phyloP scores from a whole-genome alignment of 2,329 filamentous ascomycete species.

The Nothophaeocryptopus gaeumannii region DNA sequence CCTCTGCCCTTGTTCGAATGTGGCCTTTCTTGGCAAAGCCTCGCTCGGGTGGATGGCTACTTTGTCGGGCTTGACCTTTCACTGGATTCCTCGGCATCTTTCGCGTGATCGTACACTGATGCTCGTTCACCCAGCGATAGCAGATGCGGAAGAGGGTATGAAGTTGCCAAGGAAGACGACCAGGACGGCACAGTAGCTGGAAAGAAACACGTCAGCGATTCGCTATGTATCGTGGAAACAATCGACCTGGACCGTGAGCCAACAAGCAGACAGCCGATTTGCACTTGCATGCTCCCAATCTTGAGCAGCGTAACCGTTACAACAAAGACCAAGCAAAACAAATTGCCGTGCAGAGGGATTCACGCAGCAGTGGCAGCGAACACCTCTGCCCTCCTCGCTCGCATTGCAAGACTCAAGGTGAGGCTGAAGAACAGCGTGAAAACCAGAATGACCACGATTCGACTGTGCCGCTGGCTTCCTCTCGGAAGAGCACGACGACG shows the following conservation, averaged over 20 bases:
- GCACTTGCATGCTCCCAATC: no score
- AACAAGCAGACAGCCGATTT: no score
- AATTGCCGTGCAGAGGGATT: neutral
- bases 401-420: constrained; percentile 22
- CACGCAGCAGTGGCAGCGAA: constrained; percentile 30
- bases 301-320: no score
- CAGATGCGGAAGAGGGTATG: neutral
- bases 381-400: constrained; percentile 24
- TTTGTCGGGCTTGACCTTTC: no score
- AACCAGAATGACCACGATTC: constrained; percentile 22
- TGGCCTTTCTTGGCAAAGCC: no score
- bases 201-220: neutral
- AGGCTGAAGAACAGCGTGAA: constrained; percentile 24
- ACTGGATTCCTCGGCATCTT: no score
- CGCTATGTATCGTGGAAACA: no score
- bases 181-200: constrained; percentile 11
- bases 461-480: constrained; percentile 11
- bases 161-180: constrained; percentile 13
- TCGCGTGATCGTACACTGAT: no score
- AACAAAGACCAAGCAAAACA: neutral
- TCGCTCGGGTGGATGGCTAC: no score
- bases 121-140: no score
- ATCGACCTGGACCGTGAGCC: no score
- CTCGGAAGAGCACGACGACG: constrained; percentile 21
- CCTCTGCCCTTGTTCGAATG: no score